Evolutionary conservation across 2,329 filamentous ascomycete genomes (phyloP).

Genomic region (Decorospora gaudefroyi): DNA sequence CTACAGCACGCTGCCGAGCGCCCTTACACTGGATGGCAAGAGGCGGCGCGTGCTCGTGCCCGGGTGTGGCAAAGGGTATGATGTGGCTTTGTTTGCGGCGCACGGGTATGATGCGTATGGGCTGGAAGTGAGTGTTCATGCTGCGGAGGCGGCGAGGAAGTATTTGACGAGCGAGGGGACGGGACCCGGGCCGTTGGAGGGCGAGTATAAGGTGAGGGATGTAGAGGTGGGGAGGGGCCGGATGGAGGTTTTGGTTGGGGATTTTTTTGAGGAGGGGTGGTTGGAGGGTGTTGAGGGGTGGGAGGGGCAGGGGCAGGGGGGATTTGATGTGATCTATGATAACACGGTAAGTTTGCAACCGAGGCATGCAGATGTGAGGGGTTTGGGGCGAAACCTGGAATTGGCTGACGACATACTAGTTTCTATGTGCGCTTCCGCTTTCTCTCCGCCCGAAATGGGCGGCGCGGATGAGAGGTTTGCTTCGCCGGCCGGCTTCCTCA

Average conservation of each 20-base stretch:
- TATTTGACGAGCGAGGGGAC: conserved; percentile 42
- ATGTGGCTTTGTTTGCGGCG: conserved; percentile 73
- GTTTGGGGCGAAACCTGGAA: no score
- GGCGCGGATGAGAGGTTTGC: conserved; percentile 58
- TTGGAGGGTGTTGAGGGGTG: conserved; percentile 45
- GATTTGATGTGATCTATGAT: conserved; percentile 70
- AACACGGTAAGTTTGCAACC: conserved; percentile 57
- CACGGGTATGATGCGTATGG: conserved; percentile 79
- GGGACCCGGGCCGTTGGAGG: conserved; percentile 43
- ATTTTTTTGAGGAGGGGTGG: conserved; percentile 70
- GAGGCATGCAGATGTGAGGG: background rate
- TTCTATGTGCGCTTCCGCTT: conserved; percentile 64
- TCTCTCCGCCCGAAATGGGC: conserved; percentile 63
- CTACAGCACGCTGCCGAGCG: conserved; percentile 17
- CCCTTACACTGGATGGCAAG: conserved; percentile 27
- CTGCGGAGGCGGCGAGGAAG: conserved; percentile 53
- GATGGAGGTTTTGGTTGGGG: conserved; percentile 62
- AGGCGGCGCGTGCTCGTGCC: conserved; percentile 70
- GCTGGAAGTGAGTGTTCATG: conserved; percentile 66
- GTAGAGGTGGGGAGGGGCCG: conserved; percentile 54
- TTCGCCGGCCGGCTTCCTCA: conserved; percentile 47
- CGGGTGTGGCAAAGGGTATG: conserved; percentile 81
- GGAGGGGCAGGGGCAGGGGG: conserved; percentile 34
- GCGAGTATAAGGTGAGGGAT: conserved; percentile 52
- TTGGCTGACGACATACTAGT: conserved; percentile 49